Evolutionary conservation across 2,329 filamentous ascomycete species (phyloP), one percentile per base, ranked within the genome.

Genomic region (Fusarium decemcellulare): DNA sequence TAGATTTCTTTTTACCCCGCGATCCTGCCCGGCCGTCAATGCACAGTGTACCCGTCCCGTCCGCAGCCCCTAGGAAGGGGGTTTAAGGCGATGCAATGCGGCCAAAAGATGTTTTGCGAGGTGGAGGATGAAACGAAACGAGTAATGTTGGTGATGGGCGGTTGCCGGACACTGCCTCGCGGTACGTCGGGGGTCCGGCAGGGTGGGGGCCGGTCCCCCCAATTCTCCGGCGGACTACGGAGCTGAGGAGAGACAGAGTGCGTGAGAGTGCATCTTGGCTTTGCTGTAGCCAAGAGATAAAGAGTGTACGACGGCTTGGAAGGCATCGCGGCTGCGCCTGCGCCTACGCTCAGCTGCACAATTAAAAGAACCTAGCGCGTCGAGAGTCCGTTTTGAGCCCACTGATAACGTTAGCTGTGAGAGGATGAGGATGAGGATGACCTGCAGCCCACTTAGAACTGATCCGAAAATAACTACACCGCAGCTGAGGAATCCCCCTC

Each of bases 151-250:
- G 59, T 43, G 37, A 47, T 40, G 46, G 32, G 43, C 30, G 29
- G 58, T 39, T 52, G 44, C 58, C 63, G 57, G 47, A 16, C 32
- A 42, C 63, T 69, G 69, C 68, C 67, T 64, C 59, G 59, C 57
- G 56, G 55, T 34, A 60, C 18, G 46, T 60, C 67, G 64, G 67
- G 61, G 56, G 57, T 58, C 60, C 62, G 59, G 61, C 23, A 18
- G 55, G 27, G 40, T 51, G 40, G 39, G 36, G 36, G 54, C 56
- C 63, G 50, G 68, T 48, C 46, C 29, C 47, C 12, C 47, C 34
- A 50, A 32, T 18, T 39, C 18, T 51, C 48, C 32, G 48, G 48
- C 36, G 32, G 34, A 27, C 48, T 51, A 7, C 48, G 48, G 48
- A 51, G 48, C 32, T 50, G 48, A 18, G 14, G 12, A 7, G 11